Conservation (phyloP, 306 rosid genomes). For the Cercis canadensis region DNA sequence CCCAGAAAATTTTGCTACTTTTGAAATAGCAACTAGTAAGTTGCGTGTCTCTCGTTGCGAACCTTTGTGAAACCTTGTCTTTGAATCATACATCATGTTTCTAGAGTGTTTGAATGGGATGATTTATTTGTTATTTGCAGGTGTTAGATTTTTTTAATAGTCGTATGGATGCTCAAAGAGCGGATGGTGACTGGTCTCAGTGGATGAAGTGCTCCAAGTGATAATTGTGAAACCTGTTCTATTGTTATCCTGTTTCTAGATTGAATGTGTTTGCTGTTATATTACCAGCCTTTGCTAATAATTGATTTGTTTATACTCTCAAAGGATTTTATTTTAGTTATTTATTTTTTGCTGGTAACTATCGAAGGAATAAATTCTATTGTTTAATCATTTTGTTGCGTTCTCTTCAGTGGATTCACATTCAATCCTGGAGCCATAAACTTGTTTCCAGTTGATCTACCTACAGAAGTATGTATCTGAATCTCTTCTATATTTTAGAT, state of each 20-base stretch:
- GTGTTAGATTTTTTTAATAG: constrained; percentile 96
- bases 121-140: constrained; percentile 49
- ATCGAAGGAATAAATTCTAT: constrained; percentile 3
- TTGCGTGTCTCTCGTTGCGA: not conserved
- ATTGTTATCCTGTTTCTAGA: constrained; percentile 47
- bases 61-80: not conserved
- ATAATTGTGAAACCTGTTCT: constrained; percentile 79
- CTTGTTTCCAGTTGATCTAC: constrained; percentile 76
- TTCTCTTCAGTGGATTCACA: constrained; percentile 67
- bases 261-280: constrained; percentile 19
- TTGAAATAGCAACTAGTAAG: constrained; percentile 27
- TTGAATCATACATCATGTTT: constrained; percentile 9
- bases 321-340: no score
- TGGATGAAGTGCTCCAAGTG: constrained; percentile 86
- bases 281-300: constrained; percentile 30
- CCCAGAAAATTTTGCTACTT: constrained; percentile 28
- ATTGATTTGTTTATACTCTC: not conserved
- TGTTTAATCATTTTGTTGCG: no score
- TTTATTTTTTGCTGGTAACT: not conserved
- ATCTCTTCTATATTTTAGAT: constrained; percentile 5
- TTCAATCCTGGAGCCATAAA: constrained; percentile 78
- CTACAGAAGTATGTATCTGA: constrained; percentile 63
- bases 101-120: constrained; percentile 21
- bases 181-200: constrained; percentile 94
- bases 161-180: constrained; percentile 91